Percentiles rank a stretch among this genome's conserved stretches.
Conservation (phyloP, 257 asterid genomes). For the Voacanga thouarsii region DNA sequence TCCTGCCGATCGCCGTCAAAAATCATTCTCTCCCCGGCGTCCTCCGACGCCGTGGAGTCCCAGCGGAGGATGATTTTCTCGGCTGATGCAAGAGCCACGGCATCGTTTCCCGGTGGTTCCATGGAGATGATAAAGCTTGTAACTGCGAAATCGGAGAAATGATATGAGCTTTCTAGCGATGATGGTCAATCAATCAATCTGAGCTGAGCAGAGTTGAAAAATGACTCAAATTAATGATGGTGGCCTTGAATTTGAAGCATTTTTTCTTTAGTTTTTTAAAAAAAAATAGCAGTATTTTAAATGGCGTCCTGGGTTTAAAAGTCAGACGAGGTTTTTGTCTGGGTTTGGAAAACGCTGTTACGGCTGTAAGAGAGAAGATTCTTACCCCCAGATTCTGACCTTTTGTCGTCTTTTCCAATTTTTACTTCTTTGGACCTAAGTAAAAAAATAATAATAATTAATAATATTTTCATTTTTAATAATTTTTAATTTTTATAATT, state of each 20-base stretch:
- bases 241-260: background rate
- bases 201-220: background rate
- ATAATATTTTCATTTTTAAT: too few species aligned
- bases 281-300: background rate
- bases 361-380: background rate
- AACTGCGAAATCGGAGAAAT: slow-evolving; percentile 15
- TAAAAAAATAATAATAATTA: too few species aligned
- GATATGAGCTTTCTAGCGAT: background rate
- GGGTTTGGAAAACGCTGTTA: background rate
- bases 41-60: slow-evolving; percentile 82
- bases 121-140: slow-evolving; percentile 23
- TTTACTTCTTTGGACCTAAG: too few species aligned
- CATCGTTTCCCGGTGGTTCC: slow-evolving; percentile 61
- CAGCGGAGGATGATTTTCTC: slow-evolving; percentile 66
- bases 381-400: background rate
- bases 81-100: slow-evolving; percentile 38
- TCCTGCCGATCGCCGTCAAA: slow-evolving; percentile 71
- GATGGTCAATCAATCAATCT: slow-evolving; percentile 9
- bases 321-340: slow-evolving; percentile 4
- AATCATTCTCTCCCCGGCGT: slow-evolving; percentile 68
- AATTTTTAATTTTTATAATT: too few species aligned
- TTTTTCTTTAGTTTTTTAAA: background rate
- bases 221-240: background rate
- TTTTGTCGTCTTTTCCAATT: background rate
- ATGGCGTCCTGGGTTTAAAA: background rate